phyloP scores from a whole-genome alignment of 495 filamentous ascomycete genomes.

The Bacidia gigantensis region DNA sequence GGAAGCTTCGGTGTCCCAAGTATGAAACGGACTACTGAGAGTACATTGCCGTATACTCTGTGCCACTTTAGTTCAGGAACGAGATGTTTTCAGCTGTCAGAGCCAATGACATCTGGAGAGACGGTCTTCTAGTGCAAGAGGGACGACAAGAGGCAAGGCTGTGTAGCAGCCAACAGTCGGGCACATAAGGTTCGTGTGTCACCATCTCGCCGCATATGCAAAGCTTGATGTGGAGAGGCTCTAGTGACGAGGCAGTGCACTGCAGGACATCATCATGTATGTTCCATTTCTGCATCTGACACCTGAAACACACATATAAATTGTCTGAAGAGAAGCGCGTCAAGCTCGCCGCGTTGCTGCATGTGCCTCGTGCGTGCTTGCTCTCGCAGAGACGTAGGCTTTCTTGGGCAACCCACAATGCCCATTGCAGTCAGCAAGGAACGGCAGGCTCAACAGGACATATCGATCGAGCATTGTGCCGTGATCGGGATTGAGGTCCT shows the following conservation, averaged over 20 bases:
- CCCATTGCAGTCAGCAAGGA: neutral
- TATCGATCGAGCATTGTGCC: neutral
- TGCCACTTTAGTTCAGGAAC: neutral
- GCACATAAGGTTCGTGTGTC: neutral
- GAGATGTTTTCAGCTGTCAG: neutral
- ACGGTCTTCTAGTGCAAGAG: neutral
- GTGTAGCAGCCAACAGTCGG: neutral
- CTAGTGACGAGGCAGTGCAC: slow-evolving; percentile 2
- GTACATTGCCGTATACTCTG: neutral
- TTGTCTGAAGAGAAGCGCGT: slow-evolving; percentile 6
- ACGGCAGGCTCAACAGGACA: neutral
- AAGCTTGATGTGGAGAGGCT: slow-evolving; percentile 5
- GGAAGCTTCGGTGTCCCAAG: neutral
- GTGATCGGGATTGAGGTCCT: neutral
- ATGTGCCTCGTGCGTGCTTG: neutral
- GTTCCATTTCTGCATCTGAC: slow-evolving; percentile 1
- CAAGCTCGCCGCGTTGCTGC: slow-evolving; percentile 1
- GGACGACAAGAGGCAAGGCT: neutral
- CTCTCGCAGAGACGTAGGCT: neutral
- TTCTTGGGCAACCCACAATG: neutral
- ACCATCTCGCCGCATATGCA: slow-evolving; percentile 1
- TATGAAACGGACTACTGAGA: neutral
- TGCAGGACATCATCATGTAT: slow-evolving; percentile 5
- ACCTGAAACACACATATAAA: neutral
- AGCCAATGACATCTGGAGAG: neutral